These are phyloP conservation scores for Diutina pseudorugosa DNA, from an alignment of 1,139 yeast species.

Conservation along the genomic window DNA sequence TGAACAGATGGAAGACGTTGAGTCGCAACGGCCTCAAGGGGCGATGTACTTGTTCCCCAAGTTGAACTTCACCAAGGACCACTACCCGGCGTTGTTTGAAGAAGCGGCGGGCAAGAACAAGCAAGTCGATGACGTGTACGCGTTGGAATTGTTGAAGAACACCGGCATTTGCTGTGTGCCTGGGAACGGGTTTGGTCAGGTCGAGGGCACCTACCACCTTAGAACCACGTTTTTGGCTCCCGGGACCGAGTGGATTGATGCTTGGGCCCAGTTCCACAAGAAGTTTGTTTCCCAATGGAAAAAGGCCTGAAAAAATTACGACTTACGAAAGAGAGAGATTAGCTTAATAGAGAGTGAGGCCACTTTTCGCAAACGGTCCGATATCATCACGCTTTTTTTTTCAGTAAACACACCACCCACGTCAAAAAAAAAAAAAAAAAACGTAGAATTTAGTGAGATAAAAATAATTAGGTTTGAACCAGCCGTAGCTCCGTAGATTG, in stretches of 20 bases:
- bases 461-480: neutral
- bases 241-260: slow-evolving; percentile 75
- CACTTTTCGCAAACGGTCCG: too few relatives aligned
- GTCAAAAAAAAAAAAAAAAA: neutral
- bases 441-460: neutral
- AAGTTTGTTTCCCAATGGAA: slow-evolving; percentile 50
- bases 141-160: slow-evolving; percentile 63
- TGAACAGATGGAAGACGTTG: slow-evolving; percentile 61
- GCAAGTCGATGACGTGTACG: slow-evolving; percentile 78
- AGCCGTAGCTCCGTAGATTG: too few relatives aligned
- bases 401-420: too few relatives aligned
- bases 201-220: slow-evolving; percentile 74
- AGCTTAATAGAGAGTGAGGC: neutral
- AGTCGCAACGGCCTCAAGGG: slow-evolving; percentile 84
- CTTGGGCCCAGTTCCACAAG: slow-evolving; percentile 68
- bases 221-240: slow-evolving; percentile 96
- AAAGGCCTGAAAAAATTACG: neutral
- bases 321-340: too few relatives aligned
- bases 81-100: slow-evolving; percentile 36
- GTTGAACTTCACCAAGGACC: slow-evolving; percentile 41
- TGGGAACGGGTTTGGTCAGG: slow-evolving; percentile 95
- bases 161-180: slow-evolving; percentile 99
- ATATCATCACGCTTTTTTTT: too few relatives aligned
- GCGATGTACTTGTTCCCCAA: slow-evolving; percentile 96
- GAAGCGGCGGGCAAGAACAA: slow-evolving; percentile 44